A percentile compares a stretch with the other conserved stretches of the same genome.
These are phyloP conservation scores for Termitomyces sp. DNA, from an alignment of 768 basidiomycete species.

Conservation along the genomic window DNA sequence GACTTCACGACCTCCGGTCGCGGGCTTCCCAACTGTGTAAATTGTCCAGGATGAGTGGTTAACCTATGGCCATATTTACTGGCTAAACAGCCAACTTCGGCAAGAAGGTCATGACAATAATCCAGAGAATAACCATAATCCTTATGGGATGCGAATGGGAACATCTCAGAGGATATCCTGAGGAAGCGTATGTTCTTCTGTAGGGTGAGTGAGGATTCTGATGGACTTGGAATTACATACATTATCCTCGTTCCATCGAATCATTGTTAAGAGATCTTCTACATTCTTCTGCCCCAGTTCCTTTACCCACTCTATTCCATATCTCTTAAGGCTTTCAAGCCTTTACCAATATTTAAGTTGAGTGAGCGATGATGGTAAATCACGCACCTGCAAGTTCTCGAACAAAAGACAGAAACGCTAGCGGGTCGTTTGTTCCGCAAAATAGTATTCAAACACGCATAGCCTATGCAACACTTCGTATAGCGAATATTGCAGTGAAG, in stretches of 20 bases:
- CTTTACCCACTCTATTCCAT: constrained; percentile 78
- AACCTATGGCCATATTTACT: constrained; percentile 70
- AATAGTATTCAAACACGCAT: constrained; percentile 85
- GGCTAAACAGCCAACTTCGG: constrained; percentile 59
- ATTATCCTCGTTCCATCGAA: constrained; percentile 91
- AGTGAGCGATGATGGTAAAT: neutral
- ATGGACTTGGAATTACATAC: constrained; percentile 24
- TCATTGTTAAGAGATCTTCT: constrained; percentile 63
- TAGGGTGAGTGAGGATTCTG: neutral
- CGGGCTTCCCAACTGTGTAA: constrained; percentile 76
- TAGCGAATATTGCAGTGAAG: neutral
- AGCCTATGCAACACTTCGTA: constrained; percentile 31
- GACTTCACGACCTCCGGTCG: constrained; percentile 68
- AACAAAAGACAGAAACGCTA: constrained; percentile 65
- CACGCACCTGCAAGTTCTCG: constrained; percentile 55
- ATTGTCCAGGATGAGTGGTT: constrained; percentile 89
- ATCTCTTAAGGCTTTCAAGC: constrained; percentile 72
- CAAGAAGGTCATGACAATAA: constrained; percentile 56
- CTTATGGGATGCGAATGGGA: constrained; percentile 85
- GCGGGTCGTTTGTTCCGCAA: constrained; percentile 67
- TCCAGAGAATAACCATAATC: constrained; percentile 76
- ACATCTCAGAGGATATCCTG: constrained; percentile 87
- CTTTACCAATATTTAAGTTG: constrained; percentile 26
- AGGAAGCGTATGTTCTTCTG: constrained; percentile 73
- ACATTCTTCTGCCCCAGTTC: constrained; percentile 74